These are phyloP conservation scores for Heliosperma pusillum DNA, from an alignment of 148 eudicot genomes.

Conservation along the genomic window DNA sequence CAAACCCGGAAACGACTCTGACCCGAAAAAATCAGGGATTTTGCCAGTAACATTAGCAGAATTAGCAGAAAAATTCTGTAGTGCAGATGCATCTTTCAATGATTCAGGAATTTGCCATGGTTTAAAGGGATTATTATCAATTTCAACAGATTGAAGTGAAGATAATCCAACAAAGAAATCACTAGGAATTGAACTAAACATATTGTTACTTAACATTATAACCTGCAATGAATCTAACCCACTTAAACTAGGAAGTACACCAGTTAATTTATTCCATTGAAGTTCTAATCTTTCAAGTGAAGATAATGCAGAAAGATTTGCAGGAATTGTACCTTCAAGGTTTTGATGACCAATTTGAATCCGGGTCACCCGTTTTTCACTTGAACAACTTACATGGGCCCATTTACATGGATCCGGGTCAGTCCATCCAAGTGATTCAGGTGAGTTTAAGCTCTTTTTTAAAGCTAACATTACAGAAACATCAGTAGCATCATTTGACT, in stretches of 20 bases:
- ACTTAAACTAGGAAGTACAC: slow-evolving; percentile 59
- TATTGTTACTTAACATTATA: slow-evolving; percentile 65
- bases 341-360: slow-evolving; percentile 81
- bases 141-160: slow-evolving; percentile 67
- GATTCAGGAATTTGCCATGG: slow-evolving; percentile 68
- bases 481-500: slow-evolving; percentile 26
- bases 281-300: slow-evolving; percentile 72
- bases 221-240: slow-evolving; percentile 63
- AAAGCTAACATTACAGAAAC: slow-evolving; percentile 66
- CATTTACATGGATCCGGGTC: slow-evolving; percentile 90
- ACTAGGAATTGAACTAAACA: slow-evolving; percentile 54
- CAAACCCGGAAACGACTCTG: slow-evolving; percentile 71
- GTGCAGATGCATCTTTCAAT: slow-evolving; percentile 48
- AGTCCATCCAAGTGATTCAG: slow-evolving; percentile 53
- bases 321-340: slow-evolving; percentile 79
- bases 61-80: slow-evolving; percentile 79
- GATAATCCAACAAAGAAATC: slow-evolving; percentile 69
- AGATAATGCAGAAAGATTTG: slow-evolving; percentile 43
- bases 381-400: slow-evolving; percentile 57
- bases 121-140: slow-evolving; percentile 70
- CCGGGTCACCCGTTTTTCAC: slow-evolving; percentile 61
- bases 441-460: slow-evolving; percentile 51
- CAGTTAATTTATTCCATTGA: slow-evolving; percentile 76
- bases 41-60: slow-evolving; percentile 60
- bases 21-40: slow-evolving; percentile 68